Evolutionary conservation across 371 early-diverging fungal genomes (phyloP).

Genomic region (Apophysomyces ossiformis): DNA sequence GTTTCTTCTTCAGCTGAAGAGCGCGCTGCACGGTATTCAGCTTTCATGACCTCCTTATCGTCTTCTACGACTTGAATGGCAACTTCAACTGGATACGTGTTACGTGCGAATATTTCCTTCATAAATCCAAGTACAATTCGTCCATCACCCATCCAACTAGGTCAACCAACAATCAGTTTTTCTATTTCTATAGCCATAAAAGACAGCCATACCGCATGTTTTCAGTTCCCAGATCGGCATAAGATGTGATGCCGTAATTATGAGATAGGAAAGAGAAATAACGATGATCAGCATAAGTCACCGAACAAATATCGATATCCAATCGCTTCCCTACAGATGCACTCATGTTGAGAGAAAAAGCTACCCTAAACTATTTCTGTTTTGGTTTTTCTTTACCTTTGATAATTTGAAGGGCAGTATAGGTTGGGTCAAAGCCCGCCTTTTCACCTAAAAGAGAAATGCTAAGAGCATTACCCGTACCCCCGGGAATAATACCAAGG

Average conservation of each 20-base stretch:
- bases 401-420: slow-evolving; percentile 58
- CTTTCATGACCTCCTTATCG: slow-evolving; percentile 46
- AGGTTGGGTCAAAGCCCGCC: slow-evolving; percentile 49
- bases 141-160: slow-evolving; percentile 65
- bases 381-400: slow-evolving; percentile 45
- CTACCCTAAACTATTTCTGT: not conserved
- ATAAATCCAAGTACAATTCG: slow-evolving; percentile 56
- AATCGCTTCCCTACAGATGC: slow-evolving; percentile 34
- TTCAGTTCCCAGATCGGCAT: slow-evolving; percentile 68
- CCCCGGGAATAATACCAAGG: slow-evolving; percentile 69
- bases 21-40: slow-evolving; percentile 22
- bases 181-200: no score
- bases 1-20: not conserved
- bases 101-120: slow-evolving; percentile 51
- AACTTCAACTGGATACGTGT: slow-evolving; percentile 50
- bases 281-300: slow-evolving; percentile 53
- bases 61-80: slow-evolving; percentile 55
- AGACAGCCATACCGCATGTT: slow-evolving; percentile 40
- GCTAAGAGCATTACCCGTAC: slow-evolving; percentile 64
- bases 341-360: not conserved
- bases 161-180: no score
- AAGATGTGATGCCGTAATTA: slow-evolving; percentile 67
- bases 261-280: slow-evolving; percentile 67
- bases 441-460: slow-evolving; percentile 61
- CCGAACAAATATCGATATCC: slow-evolving; percentile 65